A percentile compares a stretch with the other conserved stretches of the same genome.
These are phyloP conservation scores for Rhodotorula sphaerocarpa DNA, from an alignment of 768 basidiomycete genomes.

Conservation along the genomic window DNA sequence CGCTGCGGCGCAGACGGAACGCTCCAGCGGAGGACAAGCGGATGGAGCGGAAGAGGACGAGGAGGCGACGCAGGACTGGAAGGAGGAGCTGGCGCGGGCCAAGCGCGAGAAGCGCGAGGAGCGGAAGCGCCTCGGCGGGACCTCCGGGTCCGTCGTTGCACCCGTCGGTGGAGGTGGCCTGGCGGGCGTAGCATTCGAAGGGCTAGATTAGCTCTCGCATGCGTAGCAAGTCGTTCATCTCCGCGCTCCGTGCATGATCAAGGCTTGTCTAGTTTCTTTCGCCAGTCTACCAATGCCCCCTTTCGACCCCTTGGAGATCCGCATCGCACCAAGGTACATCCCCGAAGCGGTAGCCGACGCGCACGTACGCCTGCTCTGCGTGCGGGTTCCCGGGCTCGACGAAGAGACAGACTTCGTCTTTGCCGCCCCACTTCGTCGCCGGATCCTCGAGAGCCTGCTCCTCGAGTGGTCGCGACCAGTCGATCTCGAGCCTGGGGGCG, in stretches of 20 bases:
- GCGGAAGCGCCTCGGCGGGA: background rate
- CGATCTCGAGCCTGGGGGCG: background rate
- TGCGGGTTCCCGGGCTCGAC: constrained; percentile 2
- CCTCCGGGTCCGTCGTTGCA: constrained; percentile 4
- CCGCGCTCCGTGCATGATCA: too few relatives aligned
- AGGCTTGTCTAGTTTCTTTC: too few relatives aligned
- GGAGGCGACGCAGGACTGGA: constrained; percentile 53
- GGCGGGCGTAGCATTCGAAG: constrained; percentile 17
- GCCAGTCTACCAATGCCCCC: constrained; percentile 4
- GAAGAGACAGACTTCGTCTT: constrained; percentile 26
- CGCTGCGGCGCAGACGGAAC: background rate
- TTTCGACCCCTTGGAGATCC: constrained; percentile 5
- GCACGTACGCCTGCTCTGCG: constrained; percentile 4
- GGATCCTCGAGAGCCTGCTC: background rate
- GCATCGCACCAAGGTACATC: constrained; percentile 2
- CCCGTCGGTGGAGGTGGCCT: constrained; percentile 8
- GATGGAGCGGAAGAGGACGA: constrained; percentile 1
- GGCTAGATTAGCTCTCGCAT: constrained; percentile 3
- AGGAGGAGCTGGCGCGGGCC: constrained; percentile 63
- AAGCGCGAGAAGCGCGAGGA: constrained; percentile 43
- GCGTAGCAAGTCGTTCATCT: background rate
- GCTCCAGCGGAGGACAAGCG: background rate
- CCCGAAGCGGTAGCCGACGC: background rate
- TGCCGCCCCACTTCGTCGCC: constrained; percentile 4
- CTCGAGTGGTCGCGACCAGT: background rate